These are phyloP conservation scores for Colletotrichum graminicola DNA, from an alignment of 2,329 filamentous ascomycete species.

Conservation along the genomic window DNA sequence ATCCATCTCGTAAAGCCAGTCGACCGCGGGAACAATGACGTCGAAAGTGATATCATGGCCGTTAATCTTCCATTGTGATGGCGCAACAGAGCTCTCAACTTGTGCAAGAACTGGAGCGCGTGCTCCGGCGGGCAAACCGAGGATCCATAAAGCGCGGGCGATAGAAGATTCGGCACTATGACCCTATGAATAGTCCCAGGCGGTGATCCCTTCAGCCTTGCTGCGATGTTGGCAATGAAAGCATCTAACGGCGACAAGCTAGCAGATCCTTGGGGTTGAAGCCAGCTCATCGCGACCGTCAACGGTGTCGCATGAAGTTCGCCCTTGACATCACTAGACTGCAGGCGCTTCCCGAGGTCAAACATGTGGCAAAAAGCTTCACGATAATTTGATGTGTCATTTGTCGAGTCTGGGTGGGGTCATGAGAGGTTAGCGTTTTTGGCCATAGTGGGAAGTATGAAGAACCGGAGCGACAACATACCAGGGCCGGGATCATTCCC, in stretches of 20 bases:
- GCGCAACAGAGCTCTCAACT: slow-evolving; percentile 80
- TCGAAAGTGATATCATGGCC: slow-evolving; percentile 80
- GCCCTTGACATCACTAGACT: slow-evolving; percentile 61
- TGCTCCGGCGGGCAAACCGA: slow-evolving; percentile 76
- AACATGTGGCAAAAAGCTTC: slow-evolving; percentile 78
- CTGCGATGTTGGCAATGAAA: slow-evolving; percentile 71
- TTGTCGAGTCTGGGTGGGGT: slow-evolving; percentile 19
- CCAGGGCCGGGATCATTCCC: slow-evolving; percentile 49
- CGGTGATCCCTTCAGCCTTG: slow-evolving; percentile 68
- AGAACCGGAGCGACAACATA: slow-evolving; percentile 23
- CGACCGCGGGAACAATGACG: slow-evolving; percentile 81
- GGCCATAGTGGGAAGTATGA: not conserved
- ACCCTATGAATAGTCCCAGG: slow-evolving; percentile 80
- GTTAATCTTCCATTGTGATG: slow-evolving; percentile 74
- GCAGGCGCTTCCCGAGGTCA: slow-evolving; percentile 76
- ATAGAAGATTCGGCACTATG: slow-evolving; percentile 86
- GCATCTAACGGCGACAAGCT: slow-evolving; percentile 68
- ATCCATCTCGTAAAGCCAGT: slow-evolving; percentile 86
- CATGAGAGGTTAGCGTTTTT: not conserved
- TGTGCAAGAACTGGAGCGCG: slow-evolving; percentile 85
- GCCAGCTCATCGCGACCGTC: slow-evolving; percentile 44
- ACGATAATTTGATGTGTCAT: slow-evolving; percentile 41
- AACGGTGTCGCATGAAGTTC: slow-evolving; percentile 62
- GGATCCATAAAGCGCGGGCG: slow-evolving; percentile 84
- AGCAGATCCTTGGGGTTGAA: slow-evolving; percentile 38